Conservation (phyloP, 2,329 filamentous ascomycete genomes). For the Botrytis aclada region DNA sequence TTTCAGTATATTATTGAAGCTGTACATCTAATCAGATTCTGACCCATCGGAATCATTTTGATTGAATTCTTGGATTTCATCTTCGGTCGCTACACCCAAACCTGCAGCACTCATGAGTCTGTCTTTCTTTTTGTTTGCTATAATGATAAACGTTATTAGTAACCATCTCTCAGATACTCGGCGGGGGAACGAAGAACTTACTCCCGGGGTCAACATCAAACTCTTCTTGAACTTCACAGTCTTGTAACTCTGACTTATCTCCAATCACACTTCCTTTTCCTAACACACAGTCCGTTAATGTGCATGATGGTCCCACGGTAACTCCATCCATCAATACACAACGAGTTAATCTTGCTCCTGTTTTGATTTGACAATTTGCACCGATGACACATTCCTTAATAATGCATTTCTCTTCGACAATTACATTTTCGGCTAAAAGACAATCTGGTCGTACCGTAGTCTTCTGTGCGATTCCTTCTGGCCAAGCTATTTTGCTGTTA, state of each 20-base stretch:
- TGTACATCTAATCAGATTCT: not conserved
- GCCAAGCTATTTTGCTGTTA: constrained; percentile 74
- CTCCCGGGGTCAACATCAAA: constrained; percentile 76
- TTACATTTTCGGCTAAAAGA: constrained; percentile 84
- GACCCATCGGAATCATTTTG: constrained; percentile 32
- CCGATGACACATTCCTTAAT: constrained; percentile 92
- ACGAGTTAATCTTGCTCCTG: constrained; percentile 80
- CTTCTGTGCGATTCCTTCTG: constrained; percentile 73
- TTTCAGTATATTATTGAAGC: not conserved
- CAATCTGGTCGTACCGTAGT: constrained; percentile 81
- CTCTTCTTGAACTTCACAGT: constrained; percentile 92
- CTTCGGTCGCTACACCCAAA: constrained; percentile 57
- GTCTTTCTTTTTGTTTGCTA: constrained; percentile 65
- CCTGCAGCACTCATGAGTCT: constrained; percentile 67
- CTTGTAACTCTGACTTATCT: constrained; percentile 74
- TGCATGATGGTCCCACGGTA: constrained; percentile 77
- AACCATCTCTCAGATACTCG: not conserved
- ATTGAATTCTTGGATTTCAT: constrained; percentile 53
- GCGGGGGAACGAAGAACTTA: constrained; percentile 43
- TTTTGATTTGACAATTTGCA: constrained; percentile 78
- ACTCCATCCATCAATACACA: constrained; percentile 93
- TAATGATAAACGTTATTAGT: constrained; percentile 18
- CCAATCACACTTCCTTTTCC: constrained; percentile 79
- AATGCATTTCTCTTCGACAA: constrained; percentile 82
- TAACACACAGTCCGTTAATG: constrained; percentile 82